These are phyloP conservation scores for Mycena leptocephala DNA, from an alignment of 768 basidiomycete genomes.

Conservation along the genomic window DNA sequence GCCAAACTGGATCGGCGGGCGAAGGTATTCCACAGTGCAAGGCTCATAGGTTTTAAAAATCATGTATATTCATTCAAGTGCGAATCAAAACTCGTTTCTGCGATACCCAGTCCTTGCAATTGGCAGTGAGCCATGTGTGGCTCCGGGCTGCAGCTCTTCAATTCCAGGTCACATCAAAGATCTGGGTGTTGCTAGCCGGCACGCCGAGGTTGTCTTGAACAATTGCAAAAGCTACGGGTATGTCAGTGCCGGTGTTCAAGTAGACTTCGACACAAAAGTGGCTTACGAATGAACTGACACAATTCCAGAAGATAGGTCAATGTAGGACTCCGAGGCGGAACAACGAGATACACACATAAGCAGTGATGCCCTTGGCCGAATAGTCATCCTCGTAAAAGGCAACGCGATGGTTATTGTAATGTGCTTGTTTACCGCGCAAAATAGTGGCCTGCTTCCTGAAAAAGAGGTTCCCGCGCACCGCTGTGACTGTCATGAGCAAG, in stretches of 20 bases:
- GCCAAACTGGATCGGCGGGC: too few species aligned
- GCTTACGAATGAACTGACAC: conserved; percentile 4
- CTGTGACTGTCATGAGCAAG: background rate
- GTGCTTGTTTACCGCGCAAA: background rate
- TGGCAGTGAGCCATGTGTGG: too few species aligned
- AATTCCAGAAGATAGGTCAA: background rate
- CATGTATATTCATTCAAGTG: too few species aligned
- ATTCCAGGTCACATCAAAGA: background rate
- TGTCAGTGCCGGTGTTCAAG: background rate
- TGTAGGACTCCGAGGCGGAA: too few species aligned
- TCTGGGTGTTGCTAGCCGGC: background rate
- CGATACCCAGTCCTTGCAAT: too few species aligned
- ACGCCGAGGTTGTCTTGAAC: background rate
- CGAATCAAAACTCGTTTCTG: too few species aligned
- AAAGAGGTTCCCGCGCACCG: background rate
- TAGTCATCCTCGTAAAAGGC: background rate
- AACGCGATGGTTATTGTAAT: background rate
- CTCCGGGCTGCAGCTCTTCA: too few species aligned
- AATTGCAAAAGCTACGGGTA: background rate
- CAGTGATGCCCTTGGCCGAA: background rate
- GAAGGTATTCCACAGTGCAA: too few species aligned
- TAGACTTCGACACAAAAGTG: background rate
- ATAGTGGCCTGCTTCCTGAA: background rate
- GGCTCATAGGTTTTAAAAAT: too few species aligned
- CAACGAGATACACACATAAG: background rate